Evolutionary conservation across 768 basidiomycete genomes (phyloP).

Genomic region (Lactarius indigo): DNA sequence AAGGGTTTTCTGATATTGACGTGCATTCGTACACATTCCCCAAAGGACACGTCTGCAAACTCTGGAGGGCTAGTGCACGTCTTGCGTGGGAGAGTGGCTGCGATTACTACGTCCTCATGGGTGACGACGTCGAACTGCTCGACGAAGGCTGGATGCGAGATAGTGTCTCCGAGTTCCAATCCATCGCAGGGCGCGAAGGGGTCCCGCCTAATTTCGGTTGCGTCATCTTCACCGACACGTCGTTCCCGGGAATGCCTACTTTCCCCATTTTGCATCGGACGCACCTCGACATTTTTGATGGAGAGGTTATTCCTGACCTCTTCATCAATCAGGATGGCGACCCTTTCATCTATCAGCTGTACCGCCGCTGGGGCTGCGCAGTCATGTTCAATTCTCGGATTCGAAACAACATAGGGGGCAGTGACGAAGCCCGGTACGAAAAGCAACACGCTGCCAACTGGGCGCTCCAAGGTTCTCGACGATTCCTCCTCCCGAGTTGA

Average conservation of each 20-base stretch:
- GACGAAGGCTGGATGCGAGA: conserved; percentile 53
- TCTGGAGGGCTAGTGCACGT: conserved; percentile 51
- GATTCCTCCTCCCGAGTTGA: conserved; percentile 38
- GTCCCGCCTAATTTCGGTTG: conserved; percentile 51
- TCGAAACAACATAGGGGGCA: conserved; percentile 46
- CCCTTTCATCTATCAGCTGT: conserved; percentile 56
- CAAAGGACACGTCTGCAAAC: conserved; percentile 46
- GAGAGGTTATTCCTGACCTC: conserved; percentile 45
- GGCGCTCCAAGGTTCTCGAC: conserved; percentile 46
- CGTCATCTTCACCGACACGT: conserved; percentile 51
- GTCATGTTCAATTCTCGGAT: conserved; percentile 43
- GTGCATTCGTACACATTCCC: conserved; percentile 40
- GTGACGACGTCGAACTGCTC: conserved; percentile 50
- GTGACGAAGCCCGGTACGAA: conserved; percentile 43
- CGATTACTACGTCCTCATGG: conserved; percentile 51
- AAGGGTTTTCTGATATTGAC: conserved; percentile 38
- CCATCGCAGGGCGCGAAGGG: conserved; percentile 31
- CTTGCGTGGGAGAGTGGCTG: conserved; percentile 46
- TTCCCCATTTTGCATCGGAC: conserved; percentile 55
- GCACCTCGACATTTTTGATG: conserved; percentile 54
- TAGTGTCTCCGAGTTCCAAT: conserved; percentile 38
- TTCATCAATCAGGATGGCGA: conserved; percentile 62
- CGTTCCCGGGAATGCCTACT: conserved; percentile 60
- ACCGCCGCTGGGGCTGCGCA: conserved; percentile 52
- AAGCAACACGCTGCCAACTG: conserved; percentile 45